phyloP scores from a whole-genome alignment of 2,329 filamentous ascomycete genomes.

The Incumbomyces delicatus region DNA sequence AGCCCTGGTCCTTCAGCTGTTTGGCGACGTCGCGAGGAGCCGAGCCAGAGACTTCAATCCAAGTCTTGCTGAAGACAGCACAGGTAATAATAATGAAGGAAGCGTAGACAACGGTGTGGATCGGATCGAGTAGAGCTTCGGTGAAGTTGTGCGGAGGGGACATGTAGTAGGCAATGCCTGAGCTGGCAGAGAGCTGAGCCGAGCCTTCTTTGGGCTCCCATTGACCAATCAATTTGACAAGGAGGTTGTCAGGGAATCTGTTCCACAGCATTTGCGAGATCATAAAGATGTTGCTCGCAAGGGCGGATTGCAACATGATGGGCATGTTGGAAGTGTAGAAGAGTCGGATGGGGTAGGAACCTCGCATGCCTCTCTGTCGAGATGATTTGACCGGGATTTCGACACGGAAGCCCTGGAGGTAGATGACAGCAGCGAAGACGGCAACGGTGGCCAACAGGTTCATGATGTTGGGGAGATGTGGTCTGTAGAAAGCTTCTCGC shows the following conservation, averaged over 20 bases:
- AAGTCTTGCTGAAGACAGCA: slow-evolving; percentile 98
- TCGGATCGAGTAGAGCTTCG: slow-evolving; percentile 89
- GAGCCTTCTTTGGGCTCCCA: slow-evolving; percentile 97
- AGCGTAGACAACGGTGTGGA: slow-evolving; percentile 93
- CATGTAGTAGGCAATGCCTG: slow-evolving; percentile 99
- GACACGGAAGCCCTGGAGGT: slow-evolving; percentile 97
- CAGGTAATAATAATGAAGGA: slow-evolving; percentile 97
- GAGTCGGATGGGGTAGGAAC: slow-evolving; percentile 93
- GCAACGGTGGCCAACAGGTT: slow-evolving; percentile 87
- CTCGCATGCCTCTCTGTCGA: slow-evolving; percentile 95
- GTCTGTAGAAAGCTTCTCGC: slow-evolving; percentile 96
- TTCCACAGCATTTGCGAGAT: slow-evolving; percentile 99
- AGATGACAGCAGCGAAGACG: slow-evolving; percentile 96
- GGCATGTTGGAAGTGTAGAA: slow-evolving; percentile 99
- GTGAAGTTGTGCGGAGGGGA: slow-evolving; percentile 95
- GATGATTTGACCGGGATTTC: slow-evolving; percentile 99
- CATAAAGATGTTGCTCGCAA: slow-evolving; percentile 98
- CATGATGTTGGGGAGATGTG: slow-evolving; percentile 99
- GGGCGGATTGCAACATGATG: slow-evolving; percentile 98
- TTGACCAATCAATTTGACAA: slow-evolving; percentile 92
- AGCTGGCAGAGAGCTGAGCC: slow-evolving; percentile 85
- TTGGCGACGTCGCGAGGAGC: slow-evolving; percentile 97
- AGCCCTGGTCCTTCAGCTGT: slow-evolving; percentile 98
- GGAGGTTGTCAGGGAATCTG: slow-evolving; percentile 96
- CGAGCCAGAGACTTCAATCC: slow-evolving; percentile 98